Base-by-base conservation (phyloP, 2,329 filamentous ascomycete species). In the Fusarium transvaalense region DNA sequence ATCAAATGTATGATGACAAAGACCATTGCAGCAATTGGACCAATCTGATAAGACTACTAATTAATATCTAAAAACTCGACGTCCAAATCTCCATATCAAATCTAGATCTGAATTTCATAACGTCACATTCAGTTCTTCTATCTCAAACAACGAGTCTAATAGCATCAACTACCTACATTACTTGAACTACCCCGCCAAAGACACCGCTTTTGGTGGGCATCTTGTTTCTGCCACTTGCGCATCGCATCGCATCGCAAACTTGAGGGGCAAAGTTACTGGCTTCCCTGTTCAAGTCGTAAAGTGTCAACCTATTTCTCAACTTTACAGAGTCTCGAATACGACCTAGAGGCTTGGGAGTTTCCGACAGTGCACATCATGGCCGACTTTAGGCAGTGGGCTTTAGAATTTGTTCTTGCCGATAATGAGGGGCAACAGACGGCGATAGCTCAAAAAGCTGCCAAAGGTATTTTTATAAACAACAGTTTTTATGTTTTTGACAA, bases 351-450 rank as follows among this genome's bases (percentile, higher is more conserved):
- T 52, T 25, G 19, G n/a, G 2, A 48, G 47, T 37, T 17, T 39
- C 25, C 19, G 12, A 29, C 12, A 34, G 50, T 58, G 52, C 43
- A 23, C 47, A 55, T 52, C 71, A 87, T 87, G 85, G 81, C 83
- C 51, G 81, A 80, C 72, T 82, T 87, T 68, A 81, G 82, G 67
- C 83, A 85, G 68, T 81, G 86, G 67, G 85, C 85, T 34, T 77
- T 86, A 55, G 81, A 85, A 66, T 87, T 84, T 74, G 85, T 87
- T 61, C 82, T 87, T 39, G 79, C 83, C 10, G 84, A 87, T 55
- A 80, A 84, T 59, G 79, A 81, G 58, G 75, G 77, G 37, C 78
- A 76, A 58, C 78, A 81, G 64, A 77, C 73, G 17, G 74, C 67
- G 32, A 79, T 86, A 62, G 79, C 82, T 31, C 77, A 82, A 52